Base-by-base conservation (phyloP, 2,329 filamentous ascomycete genomes). In the Arthrobotrys sinensis region DNA sequence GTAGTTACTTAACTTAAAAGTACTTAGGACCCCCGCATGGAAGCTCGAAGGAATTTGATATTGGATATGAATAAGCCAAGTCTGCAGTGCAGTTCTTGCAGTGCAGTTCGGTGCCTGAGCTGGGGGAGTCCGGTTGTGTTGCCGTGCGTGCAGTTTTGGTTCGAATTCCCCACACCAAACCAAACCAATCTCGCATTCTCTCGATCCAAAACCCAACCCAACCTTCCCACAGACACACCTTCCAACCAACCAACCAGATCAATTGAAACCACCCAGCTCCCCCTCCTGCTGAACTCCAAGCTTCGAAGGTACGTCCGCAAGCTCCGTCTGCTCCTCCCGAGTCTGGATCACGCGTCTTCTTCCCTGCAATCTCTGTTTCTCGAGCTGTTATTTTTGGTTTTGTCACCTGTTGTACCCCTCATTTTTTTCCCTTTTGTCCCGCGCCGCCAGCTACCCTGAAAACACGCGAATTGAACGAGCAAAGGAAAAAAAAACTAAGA, bases 361-460 rank as follows among this genome's bases (percentile, higher is more conserved):
- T 40, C 12, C 46, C 16, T 66, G 45, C 32, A 40, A 19, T 36
- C 48, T 32, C 60, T 64, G 24, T 64, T 64, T 50, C 19, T 48
- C 60, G 4, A 34, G 40, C 34, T 36, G 40, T 64, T 64, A 45
- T 43, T 52, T 52, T 48, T 16, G 16, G 19, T 16, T 52, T 36
- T 43, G 24, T 12, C 43, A 5, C 19, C 34, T 50, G 16, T 53
- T 21, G 63, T 50, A 50, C 63, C 43, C 63, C 63, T 50, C 34
- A 50, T 53, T 40, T 66, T 38, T 65, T 64, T 10, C 40, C 43
- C 28, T 43, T 34, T 64, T 64, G 55, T 60, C 55, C 55, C 55
- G 55, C 55, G 55, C 19, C 55, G 34, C 34, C 19, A 43, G 19
- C 34, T 19, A 6, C 16, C 45, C 45, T 1, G 19, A 21, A 21